Evolutionary conservation across 306 rosid species (phyloP).

Genomic region (Vicia sativa): DNA sequence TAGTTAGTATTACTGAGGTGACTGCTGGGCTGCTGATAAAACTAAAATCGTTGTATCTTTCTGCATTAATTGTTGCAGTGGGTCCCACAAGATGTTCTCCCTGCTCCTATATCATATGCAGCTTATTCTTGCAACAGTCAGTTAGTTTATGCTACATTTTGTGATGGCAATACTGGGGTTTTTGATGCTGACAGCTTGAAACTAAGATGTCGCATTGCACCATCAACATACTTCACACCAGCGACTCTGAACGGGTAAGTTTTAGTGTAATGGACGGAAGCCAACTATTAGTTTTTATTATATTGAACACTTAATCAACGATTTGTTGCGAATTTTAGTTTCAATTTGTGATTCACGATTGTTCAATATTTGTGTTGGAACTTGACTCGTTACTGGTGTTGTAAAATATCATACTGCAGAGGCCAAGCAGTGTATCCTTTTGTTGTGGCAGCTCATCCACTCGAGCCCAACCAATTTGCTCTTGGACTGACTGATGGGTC

Average conservation of each 20-base stretch:
- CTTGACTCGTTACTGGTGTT: constrained; percentile 20
- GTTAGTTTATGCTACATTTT: constrained; percentile 66
- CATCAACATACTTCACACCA: constrained; percentile 62
- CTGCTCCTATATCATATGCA: constrained; percentile 76
- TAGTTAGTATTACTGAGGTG: constrained; percentile 13
- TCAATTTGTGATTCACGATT: constrained; percentile 11
- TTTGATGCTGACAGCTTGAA: constrained; percentile 81
- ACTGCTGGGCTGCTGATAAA: constrained; percentile 5
- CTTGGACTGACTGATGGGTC: constrained; percentile 80
- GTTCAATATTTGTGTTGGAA: constrained; percentile 14
- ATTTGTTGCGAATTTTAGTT: constrained; percentile 7
- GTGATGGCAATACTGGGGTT: constrained; percentile 77
- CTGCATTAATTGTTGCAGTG: constrained; percentile 58
- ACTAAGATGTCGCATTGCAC: constrained; percentile 80
- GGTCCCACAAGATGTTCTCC: constrained; percentile 80
- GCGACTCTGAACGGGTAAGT: constrained; percentile 66
- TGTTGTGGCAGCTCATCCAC: constrained; percentile 77
- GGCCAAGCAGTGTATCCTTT: constrained; percentile 66
- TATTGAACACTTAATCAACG: background rate
- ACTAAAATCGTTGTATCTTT: background rate
- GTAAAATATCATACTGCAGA: constrained; percentile 45
- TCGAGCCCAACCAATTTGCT: constrained; percentile 77
- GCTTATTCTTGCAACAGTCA: constrained; percentile 80
- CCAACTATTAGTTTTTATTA: background rate
- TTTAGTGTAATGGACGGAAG: constrained; percentile 6